Evolutionary conservation across 2,329 filamentous ascomycete species (phyloP).

Genomic region (Phialocephala sp.): DNA sequence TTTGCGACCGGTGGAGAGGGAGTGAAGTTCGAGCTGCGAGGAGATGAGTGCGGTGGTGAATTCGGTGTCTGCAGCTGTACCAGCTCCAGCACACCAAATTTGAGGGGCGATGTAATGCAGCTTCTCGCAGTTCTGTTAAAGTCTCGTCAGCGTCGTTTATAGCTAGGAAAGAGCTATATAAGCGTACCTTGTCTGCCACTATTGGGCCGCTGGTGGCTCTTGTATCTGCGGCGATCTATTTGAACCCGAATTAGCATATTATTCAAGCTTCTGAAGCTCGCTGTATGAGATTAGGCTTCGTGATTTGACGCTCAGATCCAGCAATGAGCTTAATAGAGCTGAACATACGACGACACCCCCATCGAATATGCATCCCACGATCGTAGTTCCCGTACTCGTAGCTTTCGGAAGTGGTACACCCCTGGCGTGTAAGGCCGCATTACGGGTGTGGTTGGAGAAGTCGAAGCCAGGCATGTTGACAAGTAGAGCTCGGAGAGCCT

Average conservation of each 20-base stretch:
- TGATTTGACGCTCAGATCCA: background rate
- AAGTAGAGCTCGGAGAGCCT: slow-evolving; percentile 31
- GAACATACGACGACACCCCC: slow-evolving; percentile 87
- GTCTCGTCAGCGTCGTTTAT: slow-evolving; percentile 21
- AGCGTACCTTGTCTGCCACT: slow-evolving; percentile 88
- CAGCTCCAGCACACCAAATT: slow-evolving; percentile 98
- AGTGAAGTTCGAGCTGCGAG: slow-evolving; percentile 96
- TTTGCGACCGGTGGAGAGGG: slow-evolving; percentile 93
- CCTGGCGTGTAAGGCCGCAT: slow-evolving; percentile 90
- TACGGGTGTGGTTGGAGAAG: slow-evolving; percentile 99
- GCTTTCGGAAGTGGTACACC: slow-evolving; percentile 96
- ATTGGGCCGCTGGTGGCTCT: slow-evolving; percentile 96
- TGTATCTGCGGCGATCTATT: slow-evolving; percentile 93
- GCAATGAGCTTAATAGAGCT: background rate
- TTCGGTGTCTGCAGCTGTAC: slow-evolving; percentile 97
- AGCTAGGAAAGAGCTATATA: slow-evolving; percentile 3
- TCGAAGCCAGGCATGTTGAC: slow-evolving; percentile 92
- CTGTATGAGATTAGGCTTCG: slow-evolving; percentile 3
- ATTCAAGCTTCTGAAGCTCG: slow-evolving; percentile 13
- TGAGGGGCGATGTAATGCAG: slow-evolving; percentile 98
- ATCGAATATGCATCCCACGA: slow-evolving; percentile 96
- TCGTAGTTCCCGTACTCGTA: slow-evolving; percentile 97
- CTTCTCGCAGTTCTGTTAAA: slow-evolving; percentile 92
- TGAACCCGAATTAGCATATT: slow-evolving; percentile 30
- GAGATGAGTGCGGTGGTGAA: slow-evolving; percentile 99